Conservation (phyloP, 371 early-diverging fungal species). For the Mortierella sp. region DNA sequence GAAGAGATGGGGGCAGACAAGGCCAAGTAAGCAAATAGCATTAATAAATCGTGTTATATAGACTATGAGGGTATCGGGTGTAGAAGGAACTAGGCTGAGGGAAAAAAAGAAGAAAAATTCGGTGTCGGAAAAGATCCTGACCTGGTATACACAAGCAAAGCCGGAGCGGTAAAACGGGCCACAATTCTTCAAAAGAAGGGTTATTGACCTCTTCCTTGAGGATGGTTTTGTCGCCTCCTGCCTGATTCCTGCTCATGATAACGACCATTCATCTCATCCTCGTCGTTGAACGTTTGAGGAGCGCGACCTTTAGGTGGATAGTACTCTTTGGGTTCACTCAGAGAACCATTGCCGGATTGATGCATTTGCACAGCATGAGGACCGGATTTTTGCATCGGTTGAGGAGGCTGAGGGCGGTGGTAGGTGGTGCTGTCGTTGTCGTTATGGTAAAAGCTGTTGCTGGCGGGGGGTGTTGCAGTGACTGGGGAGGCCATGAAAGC, state of each 20-base stretch:
- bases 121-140: too few species aligned
- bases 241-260: constrained; percentile 14
- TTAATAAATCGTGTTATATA: too few species aligned
- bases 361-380: not conserved
- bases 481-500: not conserved
- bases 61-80: too few species aligned
- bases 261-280: not conserved
- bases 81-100: too few species aligned
- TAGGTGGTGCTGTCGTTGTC: not conserved
- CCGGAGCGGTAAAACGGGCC: too few species aligned
- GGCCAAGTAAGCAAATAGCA: too few species aligned
- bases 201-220: constrained; percentile 8
- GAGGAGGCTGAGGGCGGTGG: not conserved
- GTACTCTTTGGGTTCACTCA: constrained; percentile 14
- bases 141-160: too few species aligned
- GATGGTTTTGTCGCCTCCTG: constrained; percentile 17
- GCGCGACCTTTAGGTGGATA: constrained; percentile 6
- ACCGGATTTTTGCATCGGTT: not conserved
- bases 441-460: not conserved
- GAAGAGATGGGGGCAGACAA: too few species aligned
- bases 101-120: too few species aligned
- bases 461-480: not conserved
- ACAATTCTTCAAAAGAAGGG: not conserved
- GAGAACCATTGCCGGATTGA: not conserved
- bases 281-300: constrained; percentile 6